A percentile compares a stretch with the other conserved stretches of the same genome.
Conservation (phyloP, 495 filamentous ascomycete species). For the Cudoniella acicularis region DNA sequence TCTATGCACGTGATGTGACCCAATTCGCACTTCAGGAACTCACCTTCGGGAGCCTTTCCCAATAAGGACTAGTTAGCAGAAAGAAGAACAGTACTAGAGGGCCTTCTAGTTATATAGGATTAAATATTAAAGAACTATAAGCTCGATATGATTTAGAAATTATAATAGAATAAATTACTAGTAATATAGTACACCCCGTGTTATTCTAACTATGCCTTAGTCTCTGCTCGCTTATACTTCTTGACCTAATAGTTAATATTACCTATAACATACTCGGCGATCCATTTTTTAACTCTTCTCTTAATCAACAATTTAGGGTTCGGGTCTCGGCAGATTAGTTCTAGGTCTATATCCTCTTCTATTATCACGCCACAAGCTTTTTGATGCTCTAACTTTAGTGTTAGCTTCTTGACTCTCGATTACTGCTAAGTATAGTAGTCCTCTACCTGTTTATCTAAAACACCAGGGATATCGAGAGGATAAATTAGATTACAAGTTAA, state of each 20-base stretch:
- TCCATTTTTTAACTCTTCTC: slow-evolving; percentile 24
- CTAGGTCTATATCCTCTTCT: slow-evolving; percentile 23
- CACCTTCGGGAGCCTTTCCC: no score
- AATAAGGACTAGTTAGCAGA: no score
- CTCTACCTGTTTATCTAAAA: slow-evolving; percentile 24
- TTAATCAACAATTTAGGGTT: slow-evolving; percentile 26
- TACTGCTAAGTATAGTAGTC: slow-evolving; percentile 26
- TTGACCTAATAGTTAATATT: slow-evolving; percentile 27
- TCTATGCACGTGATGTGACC: no score
- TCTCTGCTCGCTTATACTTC: neutral
- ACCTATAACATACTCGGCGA: slow-evolving; percentile 26
- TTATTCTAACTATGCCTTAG: neutral
- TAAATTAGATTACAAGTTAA: neutral
- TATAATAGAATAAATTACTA: neutral
- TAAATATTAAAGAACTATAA: slow-evolving; percentile 1
- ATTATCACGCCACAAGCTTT: slow-evolving; percentile 21
- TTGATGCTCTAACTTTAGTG: slow-evolving; percentile 22
- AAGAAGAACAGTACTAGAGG: slow-evolving; percentile 24
- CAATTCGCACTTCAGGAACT: no score
- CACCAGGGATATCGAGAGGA: slow-evolving; percentile 20
- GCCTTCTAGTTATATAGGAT: slow-evolving; percentile 28
- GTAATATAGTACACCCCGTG: neutral
- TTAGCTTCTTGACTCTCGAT: slow-evolving; percentile 17
- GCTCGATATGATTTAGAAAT: neutral
- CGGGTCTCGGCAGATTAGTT: slow-evolving; percentile 25